phyloP scores from a whole-genome alignment of 2,329 filamentous ascomycete species.

The Geosmithia putterillii region DNA sequence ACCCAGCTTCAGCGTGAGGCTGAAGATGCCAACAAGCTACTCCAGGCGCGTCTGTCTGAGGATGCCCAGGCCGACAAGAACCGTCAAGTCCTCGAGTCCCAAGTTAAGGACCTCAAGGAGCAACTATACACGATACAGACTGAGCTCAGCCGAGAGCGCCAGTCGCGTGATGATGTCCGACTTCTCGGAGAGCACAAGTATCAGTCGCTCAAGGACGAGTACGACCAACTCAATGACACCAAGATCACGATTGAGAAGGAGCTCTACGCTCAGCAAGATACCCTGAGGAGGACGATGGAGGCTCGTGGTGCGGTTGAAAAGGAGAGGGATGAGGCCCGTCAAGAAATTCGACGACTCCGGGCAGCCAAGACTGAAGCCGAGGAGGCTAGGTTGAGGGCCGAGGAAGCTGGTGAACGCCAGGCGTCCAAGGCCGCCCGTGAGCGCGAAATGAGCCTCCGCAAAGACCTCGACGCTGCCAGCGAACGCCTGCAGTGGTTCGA shows the following conservation, averaged over 20 bases:
- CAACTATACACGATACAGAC: conserved; percentile 77
- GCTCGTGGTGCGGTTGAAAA: conserved; percentile 68
- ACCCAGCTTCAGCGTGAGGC: conserved; percentile 78
- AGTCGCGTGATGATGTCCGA: conserved; percentile 88
- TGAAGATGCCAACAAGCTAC: conserved; percentile 71
- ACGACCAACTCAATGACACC: conserved; percentile 74
- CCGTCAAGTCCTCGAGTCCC: conserved; percentile 70
- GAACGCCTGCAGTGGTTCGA: conserved; percentile 69
- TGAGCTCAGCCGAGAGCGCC: conserved; percentile 80
- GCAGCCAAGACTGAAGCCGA: conserved; percentile 77
- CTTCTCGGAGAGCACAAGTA: conserved; percentile 85
- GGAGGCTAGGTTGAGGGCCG: conserved; percentile 72
- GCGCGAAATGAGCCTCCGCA: conserved; percentile 62
- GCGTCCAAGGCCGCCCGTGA: conserved; percentile 70
- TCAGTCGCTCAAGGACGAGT: conserved; percentile 71
- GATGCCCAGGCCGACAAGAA: conserved; percentile 77
- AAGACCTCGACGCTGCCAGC: conserved; percentile 70
- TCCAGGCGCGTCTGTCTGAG: conserved; percentile 81
- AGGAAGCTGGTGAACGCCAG: conserved; percentile 66
- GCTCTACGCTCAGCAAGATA: conserved; percentile 90
- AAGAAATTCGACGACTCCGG: conserved; percentile 71
- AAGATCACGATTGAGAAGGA: conserved; percentile 98
- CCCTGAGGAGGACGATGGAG: conserved; percentile 74
- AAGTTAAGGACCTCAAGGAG: conserved; percentile 77
- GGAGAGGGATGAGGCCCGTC: conserved; percentile 79